Base-by-base conservation (phyloP, 1,284 basidiomycete genomes). In the Ganoderma lucidum region DNA sequence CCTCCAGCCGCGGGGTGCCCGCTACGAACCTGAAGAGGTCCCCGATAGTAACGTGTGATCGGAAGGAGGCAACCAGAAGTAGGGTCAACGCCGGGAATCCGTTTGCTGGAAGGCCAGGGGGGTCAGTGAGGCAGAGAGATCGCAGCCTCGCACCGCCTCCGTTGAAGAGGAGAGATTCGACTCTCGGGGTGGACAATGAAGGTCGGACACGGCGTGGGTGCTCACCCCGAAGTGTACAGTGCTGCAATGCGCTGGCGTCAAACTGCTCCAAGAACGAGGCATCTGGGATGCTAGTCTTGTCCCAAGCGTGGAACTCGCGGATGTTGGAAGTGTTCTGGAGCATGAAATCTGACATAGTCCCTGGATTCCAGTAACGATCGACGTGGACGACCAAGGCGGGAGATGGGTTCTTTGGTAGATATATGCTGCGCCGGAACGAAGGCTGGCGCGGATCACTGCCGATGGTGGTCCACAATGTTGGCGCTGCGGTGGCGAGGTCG, bases 11-110 rank as follows among this genome's bases (percentile, higher is more conserved):
- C 1, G 65, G 59, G 19, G 59, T 42, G 3, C 65, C 65, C 4
- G 44, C n/a, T 1, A 66, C 12, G 32, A 66, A 66, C 10, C 35
- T 51, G 14, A 65, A 3, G 19, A 66, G 45, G 37, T 66, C 23
- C 23, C 65, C 35, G 6, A 9, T 5, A 15, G 37, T 15, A 17
- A 51, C n/a, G 23, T 23, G 23, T 23, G 23, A 23, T 23, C 23
- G 23, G 23, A 23, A 23, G 23, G 23, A 23, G 23, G 23, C 23
- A 23, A 23, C 23, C 8, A 3, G 2, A 37, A 55, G n/a, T 48
- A 60, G 9, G 59, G 41, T 35, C n/a, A 66, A 45, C 1, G 44
- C 23, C 2, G 65, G 65, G 28, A 66, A 66, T 1, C 19, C 9
- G 45, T 61, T 23, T 23, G 23, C 23, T 66, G 6, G 37, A 4